Conservation (phyloP, 192 early-diverging fungal genomes). For the Gaertneriomyces semiglobifer region DNA sequence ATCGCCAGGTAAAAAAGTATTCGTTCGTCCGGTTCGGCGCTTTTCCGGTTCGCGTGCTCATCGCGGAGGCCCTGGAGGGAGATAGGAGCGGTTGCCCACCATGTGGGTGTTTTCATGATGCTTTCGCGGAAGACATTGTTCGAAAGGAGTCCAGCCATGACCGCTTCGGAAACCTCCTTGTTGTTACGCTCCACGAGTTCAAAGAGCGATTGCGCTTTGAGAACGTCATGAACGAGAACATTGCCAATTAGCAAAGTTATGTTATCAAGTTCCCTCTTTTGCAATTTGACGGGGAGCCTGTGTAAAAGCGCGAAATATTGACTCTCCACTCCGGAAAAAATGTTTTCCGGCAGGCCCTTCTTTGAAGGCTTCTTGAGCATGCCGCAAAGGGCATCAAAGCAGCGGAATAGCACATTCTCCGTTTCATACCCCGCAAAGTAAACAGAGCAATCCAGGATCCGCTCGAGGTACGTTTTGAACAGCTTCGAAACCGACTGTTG, state of each 20-base stretch:
- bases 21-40: not conserved
- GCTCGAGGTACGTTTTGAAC: not conserved
- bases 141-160: not conserved
- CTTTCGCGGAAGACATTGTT: not conserved
- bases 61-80: not conserved
- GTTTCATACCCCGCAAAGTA: not conserved
- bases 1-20: not conserved
- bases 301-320: not conserved
- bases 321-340: not conserved
- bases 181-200: not conserved
- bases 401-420: not conserved
- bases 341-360: too few species aligned
- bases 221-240: not conserved
- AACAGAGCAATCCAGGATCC: not conserved
- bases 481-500: not conserved
- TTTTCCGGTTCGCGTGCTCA: not conserved
- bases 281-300: not conserved
- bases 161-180: not conserved
- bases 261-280: not conserved
- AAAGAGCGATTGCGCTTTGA: not conserved
- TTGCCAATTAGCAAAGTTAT: not conserved
- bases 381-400: not conserved
- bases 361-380: not conserved
- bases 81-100: not conserved
- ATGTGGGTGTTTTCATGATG: not conserved